Evolutionary conservation across 352 stramenopile species (phyloP).

Genomic region (Thraustochytrium sp.): DNA sequence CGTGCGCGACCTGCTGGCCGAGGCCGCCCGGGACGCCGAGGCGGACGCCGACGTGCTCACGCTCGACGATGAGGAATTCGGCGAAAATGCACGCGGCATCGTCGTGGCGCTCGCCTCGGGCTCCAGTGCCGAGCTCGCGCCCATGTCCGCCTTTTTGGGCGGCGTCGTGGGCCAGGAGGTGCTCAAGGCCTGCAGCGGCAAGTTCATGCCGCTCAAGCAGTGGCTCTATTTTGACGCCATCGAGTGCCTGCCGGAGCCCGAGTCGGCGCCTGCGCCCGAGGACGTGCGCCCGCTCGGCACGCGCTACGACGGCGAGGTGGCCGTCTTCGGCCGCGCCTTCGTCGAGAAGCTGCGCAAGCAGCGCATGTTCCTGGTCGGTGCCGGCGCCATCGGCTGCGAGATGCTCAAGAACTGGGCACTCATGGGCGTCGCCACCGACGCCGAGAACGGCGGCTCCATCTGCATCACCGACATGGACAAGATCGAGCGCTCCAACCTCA

Average conservation of each 20-base stretch:
- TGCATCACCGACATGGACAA: slow-evolving; percentile 98
- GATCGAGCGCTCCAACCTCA: slow-evolving; percentile 98
- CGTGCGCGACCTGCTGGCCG: slow-evolving; percentile 64
- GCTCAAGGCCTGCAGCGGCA: slow-evolving; percentile 95
- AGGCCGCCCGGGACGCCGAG: slow-evolving; percentile 60
- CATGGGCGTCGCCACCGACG: slow-evolving; percentile 88
- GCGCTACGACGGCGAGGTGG: slow-evolving; percentile 86
- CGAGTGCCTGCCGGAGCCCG: slow-evolving; percentile 83
- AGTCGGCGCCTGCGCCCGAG: neutral
- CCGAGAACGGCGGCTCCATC: slow-evolving; percentile 71
- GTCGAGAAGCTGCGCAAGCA: slow-evolving; percentile 69
- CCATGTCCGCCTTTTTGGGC: slow-evolving; percentile 92
- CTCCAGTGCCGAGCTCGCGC: slow-evolving; percentile 79
- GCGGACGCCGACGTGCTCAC: slow-evolving; percentile 49
- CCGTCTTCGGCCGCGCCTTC: slow-evolving; percentile 69
- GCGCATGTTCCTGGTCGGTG: slow-evolving; percentile 94
- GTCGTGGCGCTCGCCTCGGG: slow-evolving; percentile 58
- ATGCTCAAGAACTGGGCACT: slow-evolving; percentile 99
- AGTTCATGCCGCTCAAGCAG: slow-evolving; percentile 97
- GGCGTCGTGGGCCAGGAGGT: slow-evolving; percentile 94
- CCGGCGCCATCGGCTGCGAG: slow-evolving; percentile 98
- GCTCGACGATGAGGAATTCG: slow-evolving; percentile 18
- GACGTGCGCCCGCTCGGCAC: slow-evolving; percentile 53
- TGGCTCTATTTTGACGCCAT: slow-evolving; percentile 98
- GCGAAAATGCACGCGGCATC: slow-evolving; percentile 20